These are phyloP conservation scores for Cyberlindnera galapagoensis DNA, from an alignment of 805 yeast genomes.

Conservation along the genomic window DNA sequence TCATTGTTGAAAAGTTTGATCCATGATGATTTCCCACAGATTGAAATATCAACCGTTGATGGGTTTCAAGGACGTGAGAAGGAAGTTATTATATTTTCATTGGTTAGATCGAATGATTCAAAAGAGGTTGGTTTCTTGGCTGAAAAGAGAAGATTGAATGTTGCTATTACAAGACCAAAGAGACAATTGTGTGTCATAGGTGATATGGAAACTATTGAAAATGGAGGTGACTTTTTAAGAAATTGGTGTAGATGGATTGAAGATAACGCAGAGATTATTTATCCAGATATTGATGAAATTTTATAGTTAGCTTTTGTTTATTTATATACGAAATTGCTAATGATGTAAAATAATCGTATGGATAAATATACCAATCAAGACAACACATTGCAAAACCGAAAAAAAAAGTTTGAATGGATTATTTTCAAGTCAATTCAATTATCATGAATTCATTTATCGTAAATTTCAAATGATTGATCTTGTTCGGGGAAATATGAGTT, in stretches of 20 bases:
- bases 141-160: slow-evolving; percentile 79
- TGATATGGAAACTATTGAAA: slow-evolving; percentile 61
- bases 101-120: slow-evolving; percentile 74
- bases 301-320: no score
- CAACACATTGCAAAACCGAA: no score
- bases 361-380: no score
- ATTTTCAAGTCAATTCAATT: no score
- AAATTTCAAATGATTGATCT: no score
- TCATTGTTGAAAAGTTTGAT: slow-evolving; percentile 32
- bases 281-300: slow-evolving; percentile 47
- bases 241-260: slow-evolving; percentile 70
- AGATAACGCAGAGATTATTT: slow-evolving; percentile 47
- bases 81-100: slow-evolving; percentile 70
- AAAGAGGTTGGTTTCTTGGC: slow-evolving; percentile 74
- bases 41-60: slow-evolving; percentile 88
- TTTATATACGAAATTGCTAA: no score
- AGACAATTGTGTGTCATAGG: slow-evolving; percentile 83
- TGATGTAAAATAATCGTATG: no score
- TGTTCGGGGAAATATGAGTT: slow-evolving; percentile 1
- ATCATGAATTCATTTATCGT: no score
- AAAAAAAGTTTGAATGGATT: no score
- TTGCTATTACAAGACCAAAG: slow-evolving; percentile 87
- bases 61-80: slow-evolving; percentile 97
- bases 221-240: slow-evolving; percentile 40
- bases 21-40: slow-evolving; percentile 23